Evolutionary conservation across 2,329 filamentous ascomycete genomes (phyloP).

Genomic region (Ramularia collo-cygni): DNA sequence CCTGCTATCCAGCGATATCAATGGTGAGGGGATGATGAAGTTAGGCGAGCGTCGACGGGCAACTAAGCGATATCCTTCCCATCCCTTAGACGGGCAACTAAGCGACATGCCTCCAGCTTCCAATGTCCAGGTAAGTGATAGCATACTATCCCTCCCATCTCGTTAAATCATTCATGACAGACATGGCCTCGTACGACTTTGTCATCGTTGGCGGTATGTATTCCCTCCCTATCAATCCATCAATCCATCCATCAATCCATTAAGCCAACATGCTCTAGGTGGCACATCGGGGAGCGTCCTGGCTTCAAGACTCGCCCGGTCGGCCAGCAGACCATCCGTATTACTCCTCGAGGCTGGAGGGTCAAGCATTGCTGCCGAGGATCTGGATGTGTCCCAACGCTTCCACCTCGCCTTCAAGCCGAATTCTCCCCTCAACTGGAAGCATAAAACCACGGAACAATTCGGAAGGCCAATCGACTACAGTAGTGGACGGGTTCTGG

Average conservation of each 20-base stretch:
- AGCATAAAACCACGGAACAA: constrained; percentile 40
- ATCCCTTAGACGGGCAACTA: too few species aligned
- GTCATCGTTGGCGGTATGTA: constrained; percentile 37
- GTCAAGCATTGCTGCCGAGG: constrained; percentile 40
- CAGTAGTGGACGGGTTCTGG: constrained; percentile 41
- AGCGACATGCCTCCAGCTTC: too few species aligned
- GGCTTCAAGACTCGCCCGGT: constrained; percentile 46
- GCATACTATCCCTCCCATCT: too few species aligned
- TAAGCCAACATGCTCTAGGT: constrained; percentile 31
- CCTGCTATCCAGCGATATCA: too few species aligned
- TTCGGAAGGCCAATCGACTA: constrained; percentile 35
- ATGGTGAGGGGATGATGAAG: too few species aligned
- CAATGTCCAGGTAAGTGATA: too few species aligned
- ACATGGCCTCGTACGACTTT: constrained; percentile 26
- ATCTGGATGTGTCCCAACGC: constrained; percentile 49
- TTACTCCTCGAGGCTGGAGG: constrained; percentile 57
- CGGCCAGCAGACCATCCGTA: constrained; percentile 44
- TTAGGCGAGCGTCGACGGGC: too few species aligned
- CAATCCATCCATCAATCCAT: not conserved
- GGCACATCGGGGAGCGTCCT: constrained; percentile 56
- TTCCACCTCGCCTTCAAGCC: constrained; percentile 46
- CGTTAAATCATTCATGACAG: too few species aligned
- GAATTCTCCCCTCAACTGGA: constrained; percentile 41
- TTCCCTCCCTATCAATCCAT: not conserved
- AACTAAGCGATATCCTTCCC: too few species aligned